These are phyloP conservation scores for Tetracladium maxilliforme DNA, from an alignment of 2,329 filamentous ascomycete genomes.

Conservation along the genomic window DNA sequence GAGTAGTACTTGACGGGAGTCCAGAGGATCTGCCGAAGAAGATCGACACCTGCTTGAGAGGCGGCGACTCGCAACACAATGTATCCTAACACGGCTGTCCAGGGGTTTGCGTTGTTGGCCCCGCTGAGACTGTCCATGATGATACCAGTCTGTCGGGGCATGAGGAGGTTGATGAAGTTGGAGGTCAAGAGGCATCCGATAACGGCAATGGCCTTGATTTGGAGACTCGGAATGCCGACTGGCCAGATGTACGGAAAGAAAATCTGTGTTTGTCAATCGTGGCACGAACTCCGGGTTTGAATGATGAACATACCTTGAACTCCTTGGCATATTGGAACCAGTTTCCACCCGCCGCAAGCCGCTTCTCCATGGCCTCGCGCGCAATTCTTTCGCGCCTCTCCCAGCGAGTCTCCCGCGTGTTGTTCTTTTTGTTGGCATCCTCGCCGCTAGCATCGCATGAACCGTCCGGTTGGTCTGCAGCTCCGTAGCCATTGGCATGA, in stretches of 20 bases:
- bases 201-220: constrained; percentile 53
- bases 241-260: constrained; percentile 75
- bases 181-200: constrained; percentile 52
- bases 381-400: constrained; percentile 35
- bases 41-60: constrained; percentile 32
- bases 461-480: too few species aligned
- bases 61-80: constrained; percentile 29
- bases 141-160: constrained; percentile 69
- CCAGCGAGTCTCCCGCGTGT: too few species aligned
- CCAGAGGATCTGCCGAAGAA: constrained; percentile 34
- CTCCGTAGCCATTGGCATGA: too few species aligned
- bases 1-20: constrained; percentile 40
- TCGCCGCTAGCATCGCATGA: constrained; percentile 25
- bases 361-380: constrained; percentile 47
- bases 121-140: constrained; percentile 56
- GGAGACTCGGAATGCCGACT: constrained; percentile 46
- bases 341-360: constrained; percentile 58
- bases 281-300: constrained; percentile 2
- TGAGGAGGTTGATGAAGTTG: constrained; percentile 60
- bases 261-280: constrained; percentile 25
- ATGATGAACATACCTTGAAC: constrained; percentile 34
- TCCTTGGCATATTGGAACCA: constrained; percentile 66
- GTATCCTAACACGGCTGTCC: constrained; percentile 36
- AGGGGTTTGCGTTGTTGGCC: constrained; percentile 31
- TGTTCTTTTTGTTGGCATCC: too few species aligned